Base-by-base conservation (phyloP, 2,329 filamentous ascomycete genomes). In the Ambrosiella beaveri region DNA sequence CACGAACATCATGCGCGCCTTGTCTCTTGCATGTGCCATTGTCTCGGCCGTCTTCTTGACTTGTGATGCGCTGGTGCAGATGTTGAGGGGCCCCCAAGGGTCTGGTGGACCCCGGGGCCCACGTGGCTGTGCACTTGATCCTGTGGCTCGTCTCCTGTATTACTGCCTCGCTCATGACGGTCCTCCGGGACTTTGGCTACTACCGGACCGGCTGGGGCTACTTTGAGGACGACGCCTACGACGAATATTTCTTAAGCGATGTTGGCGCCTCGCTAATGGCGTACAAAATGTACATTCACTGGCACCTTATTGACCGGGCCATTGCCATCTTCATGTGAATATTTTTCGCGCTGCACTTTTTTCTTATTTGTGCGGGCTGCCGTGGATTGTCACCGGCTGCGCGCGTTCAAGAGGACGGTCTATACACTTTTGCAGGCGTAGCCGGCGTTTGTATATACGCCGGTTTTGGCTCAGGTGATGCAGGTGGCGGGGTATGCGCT, bases 41-140 rank as follows among this genome's bases (percentile, higher is more conserved):
- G 1, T 59, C 9, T 56, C 58, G 7, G 49, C 36, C 36, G 35
- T 59, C 7, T 56, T 39, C 19, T 35, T 50, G 12, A 15, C 40
- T 11, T 11, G 53, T 11, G 58, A 59, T 38, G 19, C 35, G 2
- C 27, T 59, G 7, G 17, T 40, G 11, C 3, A 52, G 5, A 56
- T 59, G 39, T 44, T 37, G 6, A 53, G 45, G 8, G 58, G 58
- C 15, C 37, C 19, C 19, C 19, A n/a, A 9, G 19, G 58, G 8
- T 59, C 62, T 7, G 27, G 60, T 66, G 15, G 61, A 63, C 2
- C 54, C 52, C 9, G 45, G 57, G 3, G 58, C 62, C 35, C 61
- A 64, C 36, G 60, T 61, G 5, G 54, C 49, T 11, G 37, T 64
- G 8, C 64, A 65, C 15, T 58, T 65, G 7, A 54, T 65, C 37